Evolutionary conservation across 306 rosid genomes (phyloP), one percentile per base, ranked within the genome.

Genomic region (Quercus dentata): DNA sequence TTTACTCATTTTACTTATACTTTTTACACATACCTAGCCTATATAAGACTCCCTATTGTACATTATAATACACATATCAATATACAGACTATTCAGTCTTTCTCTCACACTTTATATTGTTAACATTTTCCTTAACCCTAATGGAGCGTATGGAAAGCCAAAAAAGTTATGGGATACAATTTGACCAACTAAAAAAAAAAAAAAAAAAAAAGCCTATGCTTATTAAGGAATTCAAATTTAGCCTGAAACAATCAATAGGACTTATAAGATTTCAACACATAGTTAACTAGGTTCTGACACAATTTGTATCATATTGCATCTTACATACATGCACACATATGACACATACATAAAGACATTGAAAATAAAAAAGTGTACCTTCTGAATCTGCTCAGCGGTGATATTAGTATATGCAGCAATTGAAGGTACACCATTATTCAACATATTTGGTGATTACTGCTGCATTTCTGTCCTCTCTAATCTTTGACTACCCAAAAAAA

Each of bases 351-450:
- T 23, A 15, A 11, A 71, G 18, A 46, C 19, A 27, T 0, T 67
- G 11, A 78, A 10, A 9, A 73, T 74, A 11, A 11, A 79, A 74
- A 68, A 18, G 46, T 20, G 76, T 27, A 87, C 94, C 92, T 83
- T 76, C 73, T 88, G 92, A 81, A 88, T 90, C 78, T 76, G 82
- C 65, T 90, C 90, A 57, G 89, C 83, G 51, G 89, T 46, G 78
- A 82, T 62, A 68, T 52, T 56, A 27, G 86, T 38, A 28, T 52
- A 27, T 73, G 73, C n/a, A 10, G 74, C 71, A 49, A 79, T 69
- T 46, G 87, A 35, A 86, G 83, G 77, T 77, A 86, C 52, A 46
- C 13, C 87, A 75, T 12, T 82, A 80, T 74, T 86, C 62, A 73
- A 74, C 89, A 84, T 86, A 74, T 82, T n/a, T 31, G 69, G 65